Evolutionary conservation across 2,329 filamentous ascomycete genomes (phyloP).

Genomic region (Cordyceps sp.): DNA sequence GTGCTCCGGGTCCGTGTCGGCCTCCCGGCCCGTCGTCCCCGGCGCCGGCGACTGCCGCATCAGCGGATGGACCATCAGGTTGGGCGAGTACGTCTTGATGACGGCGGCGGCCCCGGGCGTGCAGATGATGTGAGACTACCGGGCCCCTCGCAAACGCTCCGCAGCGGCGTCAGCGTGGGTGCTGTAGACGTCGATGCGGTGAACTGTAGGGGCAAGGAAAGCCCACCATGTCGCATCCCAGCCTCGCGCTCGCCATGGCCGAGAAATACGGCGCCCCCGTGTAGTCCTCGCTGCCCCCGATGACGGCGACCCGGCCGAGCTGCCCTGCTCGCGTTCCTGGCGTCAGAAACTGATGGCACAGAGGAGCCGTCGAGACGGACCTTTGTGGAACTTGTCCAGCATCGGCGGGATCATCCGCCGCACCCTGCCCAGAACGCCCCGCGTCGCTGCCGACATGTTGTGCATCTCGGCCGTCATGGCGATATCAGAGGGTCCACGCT

Average conservation of each 20-base stretch:
- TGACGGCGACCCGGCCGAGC: constrained; percentile 78
- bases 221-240: constrained; percentile 81
- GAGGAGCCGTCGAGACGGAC: constrained; percentile 24
- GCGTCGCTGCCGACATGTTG: constrained; percentile 47
- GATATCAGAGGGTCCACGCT: too few species aligned
- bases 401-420: constrained; percentile 87
- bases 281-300: constrained; percentile 91
- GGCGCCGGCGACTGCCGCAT: constrained; percentile 54
- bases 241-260: constrained; percentile 81
- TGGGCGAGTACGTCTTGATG: constrained; percentile 95
- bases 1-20: constrained; percentile 34
- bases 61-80: constrained; percentile 94
- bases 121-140: constrained; percentile 82
- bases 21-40: constrained; percentile 10
- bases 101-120: constrained; percentile 73
- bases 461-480: background rate
- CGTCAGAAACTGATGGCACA: constrained; percentile 1
- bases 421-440: constrained; percentile 62
- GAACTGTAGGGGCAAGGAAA: too few species aligned
- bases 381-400: constrained; percentile 93
- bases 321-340: constrained; percentile 50
- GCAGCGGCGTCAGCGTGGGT: too few species aligned
- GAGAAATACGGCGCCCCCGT: constrained; percentile 97
- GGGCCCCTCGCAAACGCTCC: background rate
- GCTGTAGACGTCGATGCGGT: too few species aligned